phyloP scores from a whole-genome alignment of 495 filamentous ascomycete genomes.

The Tuber calosporum region DNA sequence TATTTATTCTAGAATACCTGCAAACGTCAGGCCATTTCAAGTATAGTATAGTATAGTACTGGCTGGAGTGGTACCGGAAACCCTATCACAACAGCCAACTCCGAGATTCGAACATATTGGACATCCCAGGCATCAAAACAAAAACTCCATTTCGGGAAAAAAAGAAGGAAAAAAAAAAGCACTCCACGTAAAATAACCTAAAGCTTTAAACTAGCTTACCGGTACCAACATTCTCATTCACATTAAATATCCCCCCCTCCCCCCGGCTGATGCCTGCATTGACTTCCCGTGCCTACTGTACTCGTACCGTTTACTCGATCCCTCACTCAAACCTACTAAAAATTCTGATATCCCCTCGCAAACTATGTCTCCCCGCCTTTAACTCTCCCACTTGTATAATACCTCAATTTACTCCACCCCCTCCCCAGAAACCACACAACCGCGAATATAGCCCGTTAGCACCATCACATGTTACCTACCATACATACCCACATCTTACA shows the following conservation, averaged over 20 bases:
- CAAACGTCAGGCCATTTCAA: no score
- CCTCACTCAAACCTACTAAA: neutral
- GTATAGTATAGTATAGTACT: no score
- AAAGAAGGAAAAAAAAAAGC: neutral
- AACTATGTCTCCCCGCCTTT: neutral
- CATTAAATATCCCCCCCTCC: neutral
- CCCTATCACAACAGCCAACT: neutral
- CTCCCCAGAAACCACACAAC: neutral
- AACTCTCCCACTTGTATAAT: no score
- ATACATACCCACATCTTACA: no score
- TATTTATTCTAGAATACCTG: no score
- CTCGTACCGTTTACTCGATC: neutral
- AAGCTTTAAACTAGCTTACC: neutral
- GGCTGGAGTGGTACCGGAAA: no score
- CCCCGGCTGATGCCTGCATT: neutral
- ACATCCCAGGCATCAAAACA: neutral
- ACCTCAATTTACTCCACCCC: neutral
- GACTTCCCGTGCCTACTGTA: neutral
- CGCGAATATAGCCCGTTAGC: neutral
- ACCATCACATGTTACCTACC: neutral
- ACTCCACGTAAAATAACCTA: neutral
- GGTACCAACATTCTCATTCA: neutral
- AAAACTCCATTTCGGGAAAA: neutral
- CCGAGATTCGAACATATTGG: neutral
- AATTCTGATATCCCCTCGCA: neutral